Base-by-base conservation (phyloP, 805 yeast species). In the Myxozyma melibiosi region DNA sequence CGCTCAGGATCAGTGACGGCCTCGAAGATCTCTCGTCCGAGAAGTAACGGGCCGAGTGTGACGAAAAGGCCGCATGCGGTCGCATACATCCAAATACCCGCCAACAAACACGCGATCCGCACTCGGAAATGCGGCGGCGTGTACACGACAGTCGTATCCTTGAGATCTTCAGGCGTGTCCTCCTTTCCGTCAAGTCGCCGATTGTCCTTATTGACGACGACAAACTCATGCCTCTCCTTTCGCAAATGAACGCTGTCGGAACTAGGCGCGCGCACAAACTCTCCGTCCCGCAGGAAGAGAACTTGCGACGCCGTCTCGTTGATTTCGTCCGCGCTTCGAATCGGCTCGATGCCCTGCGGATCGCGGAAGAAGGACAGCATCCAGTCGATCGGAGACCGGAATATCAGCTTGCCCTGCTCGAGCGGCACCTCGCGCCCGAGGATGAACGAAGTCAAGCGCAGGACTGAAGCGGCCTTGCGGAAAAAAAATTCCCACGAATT, bases 361-460 rank as follows among this genome's bases (percentile, higher is more conserved):
- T 20, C 31, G 13, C 20, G 22, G 30, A 34, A 13, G 4, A 34
- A 34, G 1, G 50, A 45, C 33, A 18, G 14, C 8, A 37, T 5
- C 41, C 49, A 47, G 65, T 73, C 46, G 58, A 85, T 37, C 4
- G 73, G 4, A 51, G 76, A 78, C 57, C 88, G 76, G 72, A 85
- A 86, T 4, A 79, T 74, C 8, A 85, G 70, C 53, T 77, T 76
- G 0, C 96, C 96, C 63, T 92, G 77, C 71, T 89, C 96, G 33
- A 78, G 78, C 2, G 87, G 78, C 9, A 76, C 73, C 16, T 86
- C 84, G 18, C 70, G 74, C 18, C 85, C 86, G 35, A 90, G 71
- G 14, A 91, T 80, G 68, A 90, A 90, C n/a, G 94, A 89, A 0
- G 96, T 85, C 34, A 90, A 73, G 41, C 96, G 77, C n/a, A 88